Evolutionary conservation across 805 yeast species (phyloP).

Genomic region (Lipomyces sp.): DNA sequence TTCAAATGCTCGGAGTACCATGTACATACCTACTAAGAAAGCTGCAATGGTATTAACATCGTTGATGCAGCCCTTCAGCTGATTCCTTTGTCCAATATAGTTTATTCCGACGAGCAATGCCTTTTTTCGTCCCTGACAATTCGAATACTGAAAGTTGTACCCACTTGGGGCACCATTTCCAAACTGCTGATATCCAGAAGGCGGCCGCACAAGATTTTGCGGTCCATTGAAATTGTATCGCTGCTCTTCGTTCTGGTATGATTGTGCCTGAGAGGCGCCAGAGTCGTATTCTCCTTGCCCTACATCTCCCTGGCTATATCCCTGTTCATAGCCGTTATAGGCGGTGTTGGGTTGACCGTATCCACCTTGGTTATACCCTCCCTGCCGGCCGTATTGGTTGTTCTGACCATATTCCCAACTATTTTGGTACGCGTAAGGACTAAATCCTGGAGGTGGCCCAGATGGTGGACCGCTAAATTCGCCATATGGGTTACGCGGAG

Average conservation of each 20-base stretch:
- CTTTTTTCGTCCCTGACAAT: slow-evolving; percentile 72
- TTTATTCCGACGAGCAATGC: slow-evolving; percentile 81
- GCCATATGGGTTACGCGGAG: slow-evolving; percentile 45
- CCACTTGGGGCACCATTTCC: slow-evolving; percentile 43
- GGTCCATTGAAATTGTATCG: slow-evolving; percentile 16
- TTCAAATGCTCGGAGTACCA: neutral
- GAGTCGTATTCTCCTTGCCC: neutral
- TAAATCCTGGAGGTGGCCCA: slow-evolving; percentile 38
- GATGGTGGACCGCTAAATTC: slow-evolving; percentile 9
- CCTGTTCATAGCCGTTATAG: neutral
- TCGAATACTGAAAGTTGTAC: slow-evolving; percentile 61
- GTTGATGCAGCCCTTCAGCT: slow-evolving; percentile 78
- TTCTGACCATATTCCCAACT: no score
- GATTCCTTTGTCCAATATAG: slow-evolving; percentile 66
- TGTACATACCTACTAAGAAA: slow-evolving; percentile 34
- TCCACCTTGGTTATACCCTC: neutral
- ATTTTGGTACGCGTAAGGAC: slow-evolving; percentile 12
- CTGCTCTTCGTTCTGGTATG: neutral
- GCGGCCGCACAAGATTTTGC: slow-evolving; percentile 36
- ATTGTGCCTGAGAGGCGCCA: neutral
- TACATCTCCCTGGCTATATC: slow-evolving; percentile 13
- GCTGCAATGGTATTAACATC: slow-evolving; percentile 60
- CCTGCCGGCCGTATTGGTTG: no score
- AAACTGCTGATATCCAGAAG: slow-evolving; percentile 44
- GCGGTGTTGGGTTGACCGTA: neutral